These are phyloP conservation scores for Pyrenophora teres DNA, from an alignment of 2,329 filamentous ascomycete species.

Conservation along the genomic window DNA sequence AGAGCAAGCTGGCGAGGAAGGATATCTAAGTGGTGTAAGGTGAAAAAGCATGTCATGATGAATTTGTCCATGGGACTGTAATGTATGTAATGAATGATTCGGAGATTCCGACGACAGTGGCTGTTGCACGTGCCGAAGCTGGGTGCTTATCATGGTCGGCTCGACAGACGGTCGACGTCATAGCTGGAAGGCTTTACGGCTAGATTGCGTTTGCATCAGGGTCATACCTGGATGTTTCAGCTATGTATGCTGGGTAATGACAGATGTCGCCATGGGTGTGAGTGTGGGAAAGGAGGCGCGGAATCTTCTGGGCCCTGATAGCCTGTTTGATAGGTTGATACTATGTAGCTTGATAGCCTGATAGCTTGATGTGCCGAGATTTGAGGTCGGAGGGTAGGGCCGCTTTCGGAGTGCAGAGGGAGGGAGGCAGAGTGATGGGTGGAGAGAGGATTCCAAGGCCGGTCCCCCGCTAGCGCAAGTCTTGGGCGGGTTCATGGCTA, in stretches of 20 bases:
- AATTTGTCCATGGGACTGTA: too few species aligned
- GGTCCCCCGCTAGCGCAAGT: too few species aligned
- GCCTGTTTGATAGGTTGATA: too few species aligned
- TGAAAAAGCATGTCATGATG: too few species aligned
- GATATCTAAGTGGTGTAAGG: constrained; percentile 37
- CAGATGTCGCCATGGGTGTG: background rate
- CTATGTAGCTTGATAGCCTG: too few species aligned
- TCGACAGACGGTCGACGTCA: constrained; percentile 2
- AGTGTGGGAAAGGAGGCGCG: background rate
- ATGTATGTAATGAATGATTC: background rate
- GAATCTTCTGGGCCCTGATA: constrained; percentile 1
- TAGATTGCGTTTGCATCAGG: too few species aligned
- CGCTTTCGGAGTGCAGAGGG: background rate
- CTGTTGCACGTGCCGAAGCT: background rate
- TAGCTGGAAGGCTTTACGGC: background rate
- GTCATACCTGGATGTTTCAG: too few species aligned
- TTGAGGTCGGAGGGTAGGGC: background rate
- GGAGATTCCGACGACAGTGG: background rate
- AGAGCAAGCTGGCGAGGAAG: constrained; percentile 50
- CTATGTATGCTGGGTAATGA: too few species aligned
- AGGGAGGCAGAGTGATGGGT: too few species aligned
- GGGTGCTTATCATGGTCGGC: background rate
- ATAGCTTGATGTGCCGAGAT: too few species aligned
- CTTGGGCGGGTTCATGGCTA: too few species aligned
- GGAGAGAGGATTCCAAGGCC: background rate